Evolutionary conservation across 2,329 filamentous ascomycete genomes (phyloP), one percentile per base, ranked within the genome.

Genomic region (Aureobasidium sp.): DNA sequence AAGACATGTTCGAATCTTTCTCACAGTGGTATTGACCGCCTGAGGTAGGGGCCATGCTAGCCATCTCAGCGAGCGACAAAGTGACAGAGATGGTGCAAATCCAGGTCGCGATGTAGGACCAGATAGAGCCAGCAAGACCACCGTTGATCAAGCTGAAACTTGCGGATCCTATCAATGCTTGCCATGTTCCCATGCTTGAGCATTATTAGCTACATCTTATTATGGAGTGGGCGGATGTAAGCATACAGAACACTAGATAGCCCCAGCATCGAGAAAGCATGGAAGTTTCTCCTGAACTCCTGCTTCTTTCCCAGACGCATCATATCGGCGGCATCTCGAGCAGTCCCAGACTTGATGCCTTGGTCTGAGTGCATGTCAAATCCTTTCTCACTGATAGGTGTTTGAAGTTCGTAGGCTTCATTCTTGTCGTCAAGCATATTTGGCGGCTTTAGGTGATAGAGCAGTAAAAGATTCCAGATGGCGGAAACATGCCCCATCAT

Each of bases 1-100:
- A 15, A 44, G 26, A 3, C 13, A 10, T 26, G 8, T 24, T 15
- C 20, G 4, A 8, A 26, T 12, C 1, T 20, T 17, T 5, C 41
- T 47, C 8, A 59, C 55, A 59, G 17, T 57, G 53, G 20, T 59
- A 59, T 48, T 59, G 43, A 15, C 55, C 55, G 8, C 74, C 74
- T 29, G 71, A 69, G 1, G 74, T 75, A 10, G 75, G 76, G n/a
- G 73, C 70, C 74, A 72, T 71, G 6, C 66, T 69, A 12, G 66
- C 64, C 67, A 72, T 69, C 63, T 75, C 72, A 15, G 72, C 71
- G 32, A 75, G 60, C 1, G 67, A 71, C 12, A 71, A 44, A 41
- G 72, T 70, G 8, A 73, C 71, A 43, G 72, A 69, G 2, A 68
- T 65, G 53, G 74, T 72, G 6, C 74, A 73, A 20, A 73, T 52